These are phyloP conservation scores for Sherardia arvensis DNA, from an alignment of 257 asterid genomes.

Conservation along the genomic window DNA sequence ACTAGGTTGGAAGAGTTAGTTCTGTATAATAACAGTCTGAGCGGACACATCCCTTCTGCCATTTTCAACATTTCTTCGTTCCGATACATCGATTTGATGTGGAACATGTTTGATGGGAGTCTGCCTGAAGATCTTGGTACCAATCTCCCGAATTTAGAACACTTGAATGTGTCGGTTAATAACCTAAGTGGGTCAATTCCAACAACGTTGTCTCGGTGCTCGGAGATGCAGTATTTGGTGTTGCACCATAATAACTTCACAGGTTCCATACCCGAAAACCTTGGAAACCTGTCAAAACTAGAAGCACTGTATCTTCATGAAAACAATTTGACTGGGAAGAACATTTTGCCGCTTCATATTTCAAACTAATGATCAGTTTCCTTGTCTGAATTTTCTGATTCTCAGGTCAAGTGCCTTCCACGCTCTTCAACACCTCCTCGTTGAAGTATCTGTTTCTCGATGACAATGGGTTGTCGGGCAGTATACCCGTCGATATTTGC, in stretches of 20 bases:
- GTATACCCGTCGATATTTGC: too few relatives aligned
- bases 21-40: not conserved
- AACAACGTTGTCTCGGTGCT: not conserved
- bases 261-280: not conserved
- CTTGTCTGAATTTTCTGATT: too few relatives aligned
- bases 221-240: not conserved
- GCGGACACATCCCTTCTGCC: not conserved
- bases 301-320: not conserved
- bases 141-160: not conserved
- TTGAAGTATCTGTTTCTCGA: too few relatives aligned
- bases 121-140: not conserved
- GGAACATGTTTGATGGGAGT: not conserved
- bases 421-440: too few relatives aligned
- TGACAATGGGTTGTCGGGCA: too few relatives aligned
- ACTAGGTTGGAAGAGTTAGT: not conserved
- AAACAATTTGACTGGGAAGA: not conserved
- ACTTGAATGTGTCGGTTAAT: not conserved
- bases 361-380: too few relatives aligned
- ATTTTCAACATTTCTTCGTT: not conserved
- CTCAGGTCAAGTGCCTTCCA: too few relatives aligned
- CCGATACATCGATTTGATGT: not conserved
- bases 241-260: not conserved
- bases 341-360: too few relatives aligned
- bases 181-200: not conserved
- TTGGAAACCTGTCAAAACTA: not conserved